phyloP scores from a whole-genome alignment of 2,329 filamentous ascomycete genomes.

The Fusarium haematococcum region DNA sequence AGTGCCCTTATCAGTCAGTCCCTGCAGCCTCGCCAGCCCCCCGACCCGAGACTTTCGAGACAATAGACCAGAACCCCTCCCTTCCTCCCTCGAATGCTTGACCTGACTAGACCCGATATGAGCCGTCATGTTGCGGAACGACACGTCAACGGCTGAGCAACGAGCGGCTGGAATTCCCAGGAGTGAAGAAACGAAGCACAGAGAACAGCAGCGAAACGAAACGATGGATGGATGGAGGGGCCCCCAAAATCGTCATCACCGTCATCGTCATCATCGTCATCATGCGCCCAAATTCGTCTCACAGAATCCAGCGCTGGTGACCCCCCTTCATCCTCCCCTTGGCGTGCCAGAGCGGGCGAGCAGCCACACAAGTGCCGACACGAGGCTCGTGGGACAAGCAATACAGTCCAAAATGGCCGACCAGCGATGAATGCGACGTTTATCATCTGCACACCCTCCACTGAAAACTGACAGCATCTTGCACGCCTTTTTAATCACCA shows the following conservation, averaged over 20 bases:
- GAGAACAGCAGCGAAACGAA: constrained; percentile 15
- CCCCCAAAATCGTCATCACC: constrained; percentile 9
- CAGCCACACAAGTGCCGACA: constrained; percentile 36
- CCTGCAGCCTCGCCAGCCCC: constrained; percentile 1
- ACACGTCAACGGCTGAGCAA: constrained; percentile 29
- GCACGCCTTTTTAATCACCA: background rate
- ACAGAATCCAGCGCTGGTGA: constrained; percentile 3
- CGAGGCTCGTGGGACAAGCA: constrained; percentile 28
- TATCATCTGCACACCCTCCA: background rate
- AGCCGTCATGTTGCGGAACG: constrained; percentile 20
- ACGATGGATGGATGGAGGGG: constrained; percentile 14
- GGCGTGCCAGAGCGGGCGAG: constrained; percentile 12
- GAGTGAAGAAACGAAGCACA: constrained; percentile 10
- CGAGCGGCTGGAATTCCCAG: constrained; percentile 9
- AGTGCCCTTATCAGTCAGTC: background rate
- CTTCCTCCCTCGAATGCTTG: background rate
- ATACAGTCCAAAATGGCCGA: background rate
- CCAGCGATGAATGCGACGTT: background rate
- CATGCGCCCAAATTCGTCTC: constrained; percentile 19
- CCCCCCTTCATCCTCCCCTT: constrained; percentile 17
- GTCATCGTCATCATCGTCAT: constrained; percentile 39
- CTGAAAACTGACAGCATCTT: background rate
- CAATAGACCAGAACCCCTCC: background rate
- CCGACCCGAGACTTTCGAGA: background rate
- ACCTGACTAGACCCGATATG: constrained; percentile 13